Conservation (phyloP, 2,329 filamentous ascomycete species). For the Amylocarpus encephaloides region DNA sequence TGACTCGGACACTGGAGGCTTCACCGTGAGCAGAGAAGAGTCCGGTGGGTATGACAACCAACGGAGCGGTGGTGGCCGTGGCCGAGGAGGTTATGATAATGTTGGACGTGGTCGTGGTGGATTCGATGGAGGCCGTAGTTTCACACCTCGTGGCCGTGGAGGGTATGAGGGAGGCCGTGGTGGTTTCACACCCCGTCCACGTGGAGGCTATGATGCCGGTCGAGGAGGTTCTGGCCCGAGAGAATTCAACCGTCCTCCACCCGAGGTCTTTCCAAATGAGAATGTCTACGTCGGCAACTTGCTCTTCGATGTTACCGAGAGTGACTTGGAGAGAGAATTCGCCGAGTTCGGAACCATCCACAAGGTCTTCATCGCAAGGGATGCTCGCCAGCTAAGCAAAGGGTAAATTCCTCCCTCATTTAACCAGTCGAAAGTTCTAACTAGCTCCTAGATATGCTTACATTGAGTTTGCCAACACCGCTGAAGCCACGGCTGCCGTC, state of each 20-base stretch:
- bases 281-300: constrained; percentile 61
- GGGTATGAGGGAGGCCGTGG: not conserved
- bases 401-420: constrained; percentile 42
- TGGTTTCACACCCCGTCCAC: not conserved
- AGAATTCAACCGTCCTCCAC: not conserved
- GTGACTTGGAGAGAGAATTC: constrained; percentile 54
- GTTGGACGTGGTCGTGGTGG: not conserved
- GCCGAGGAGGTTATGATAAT: not conserved
- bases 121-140: not conserved
- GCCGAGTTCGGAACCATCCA: constrained; percentile 49
- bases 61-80: not conserved
- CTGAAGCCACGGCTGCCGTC: constrained; percentile 50
- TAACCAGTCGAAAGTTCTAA: constrained; percentile 5
- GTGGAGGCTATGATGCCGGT: not conserved
- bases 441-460: constrained; percentile 53
- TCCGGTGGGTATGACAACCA: too few relatives aligned
- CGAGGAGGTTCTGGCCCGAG: not conserved
- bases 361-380: constrained; percentile 49
- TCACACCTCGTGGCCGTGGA: not conserved
- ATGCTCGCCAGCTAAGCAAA: constrained; percentile 59
- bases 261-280: not conserved
- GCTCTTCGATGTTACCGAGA: constrained; percentile 59
- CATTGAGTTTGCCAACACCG: constrained; percentile 49
- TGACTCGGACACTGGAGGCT: not conserved
- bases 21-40: too few relatives aligned